Base-by-base conservation (phyloP, 1,284 basidiomycete genomes). In the Vanrija pseudolonga region DNA sequence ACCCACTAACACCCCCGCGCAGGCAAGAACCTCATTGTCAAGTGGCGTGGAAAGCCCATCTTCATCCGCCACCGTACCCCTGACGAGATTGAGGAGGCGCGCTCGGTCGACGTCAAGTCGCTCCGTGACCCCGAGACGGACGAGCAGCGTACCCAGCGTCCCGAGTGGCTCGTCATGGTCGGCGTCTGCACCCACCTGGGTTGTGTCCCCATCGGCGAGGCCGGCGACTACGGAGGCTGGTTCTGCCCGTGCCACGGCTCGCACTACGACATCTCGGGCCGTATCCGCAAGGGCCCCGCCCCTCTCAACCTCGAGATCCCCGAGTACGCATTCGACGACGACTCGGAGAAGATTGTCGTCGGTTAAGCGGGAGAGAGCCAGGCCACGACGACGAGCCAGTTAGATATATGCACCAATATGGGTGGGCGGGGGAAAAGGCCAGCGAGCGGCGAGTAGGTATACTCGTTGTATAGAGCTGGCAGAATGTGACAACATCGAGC, bases 11-110 rank as follows among this genome's bases (percentile, higher is more conserved):
- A 2, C 32, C 15, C 28, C n/a, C n/a, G n/a, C n/a, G 5, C 51
- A 72, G 72, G 72, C 60, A 73, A 73, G 61, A 74, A 74, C 71
- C 89, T 90, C 67, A 87, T 96, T 77, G 90, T 96, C 81, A 96
- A 96, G 81, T 98, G 96, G 96, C 90, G 95, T 76, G 96, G 95
- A 76, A 99, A 98, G 84, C 96, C 96, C 65, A 95, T 99, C 57
- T 98, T 98, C 81, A 91, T 99, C 76, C 87, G 96, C 67, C 95
- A 99, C 82, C 86, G 96, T 70, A 99, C 96, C 23, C 74, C 83
- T 55, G 83, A 82, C 53, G 96, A 99, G 82, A 92, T 98, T 67
- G 85, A 92, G 62, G 96, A 98, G 81, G 96, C 96, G 55, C 87
- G 90, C 77, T 69, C 77, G 49, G 81, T 85, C 53, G 87, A 97